Percentiles rank a stretch among this genome's conserved stretches.
These are phyloP conservation scores for Hemerocallis citrina DNA, from an alignment of 106 monocot species.

Conservation along the genomic window DNA sequence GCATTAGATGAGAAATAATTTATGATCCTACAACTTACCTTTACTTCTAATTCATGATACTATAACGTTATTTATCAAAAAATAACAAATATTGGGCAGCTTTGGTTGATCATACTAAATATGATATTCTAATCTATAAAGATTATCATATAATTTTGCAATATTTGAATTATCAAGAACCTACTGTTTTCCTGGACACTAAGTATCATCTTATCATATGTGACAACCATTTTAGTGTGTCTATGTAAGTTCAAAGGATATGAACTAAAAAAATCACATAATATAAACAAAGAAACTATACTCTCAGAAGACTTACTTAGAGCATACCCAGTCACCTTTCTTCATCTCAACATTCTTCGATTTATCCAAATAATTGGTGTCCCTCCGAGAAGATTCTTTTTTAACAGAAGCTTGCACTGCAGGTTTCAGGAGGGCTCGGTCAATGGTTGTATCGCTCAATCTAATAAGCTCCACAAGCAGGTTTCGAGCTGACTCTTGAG, in stretches of 20 bases:
- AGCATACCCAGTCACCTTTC: slow-evolving; percentile 93
- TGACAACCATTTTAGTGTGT: background rate
- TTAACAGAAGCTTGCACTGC: slow-evolving; percentile 1
- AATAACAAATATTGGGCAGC: too few species aligned
- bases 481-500: slow-evolving; percentile 58
- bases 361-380: background rate
- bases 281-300: background rate
- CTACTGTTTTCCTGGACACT: too few species aligned
- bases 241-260: background rate
- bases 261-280: background rate
- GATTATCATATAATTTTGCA: too few species aligned
- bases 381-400: slow-evolving; percentile 19
- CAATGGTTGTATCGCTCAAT: slow-evolving; percentile 65
- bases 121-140: too few species aligned
- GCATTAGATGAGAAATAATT: too few species aligned
- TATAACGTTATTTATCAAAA: too few species aligned
- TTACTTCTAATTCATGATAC: too few species aligned
- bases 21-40: too few species aligned
- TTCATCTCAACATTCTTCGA: slow-evolving; percentile 70
- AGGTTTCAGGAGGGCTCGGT: slow-evolving; percentile 40
- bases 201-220: too few species aligned
- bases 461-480: slow-evolving; percentile 55
- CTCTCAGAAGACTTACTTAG: slow-evolving; percentile 43
- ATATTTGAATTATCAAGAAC: too few species aligned
- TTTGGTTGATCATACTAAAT: too few species aligned